These are phyloP conservation scores for Dactylella cylindrospora DNA, from an alignment of 2,329 filamentous ascomycete species.

Conservation along the genomic window DNA sequence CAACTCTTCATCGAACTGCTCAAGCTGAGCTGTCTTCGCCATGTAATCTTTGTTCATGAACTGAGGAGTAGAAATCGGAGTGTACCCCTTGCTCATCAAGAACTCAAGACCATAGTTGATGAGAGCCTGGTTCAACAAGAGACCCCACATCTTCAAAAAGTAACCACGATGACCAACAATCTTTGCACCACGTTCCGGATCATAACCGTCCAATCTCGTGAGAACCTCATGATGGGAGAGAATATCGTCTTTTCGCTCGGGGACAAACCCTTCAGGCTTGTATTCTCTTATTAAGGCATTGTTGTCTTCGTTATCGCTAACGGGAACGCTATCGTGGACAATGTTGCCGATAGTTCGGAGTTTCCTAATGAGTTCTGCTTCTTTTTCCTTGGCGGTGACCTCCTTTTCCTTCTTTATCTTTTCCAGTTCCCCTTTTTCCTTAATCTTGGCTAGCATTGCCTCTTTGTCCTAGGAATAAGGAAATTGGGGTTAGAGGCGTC, in stretches of 20 bases:
- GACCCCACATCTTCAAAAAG: slow-evolving; percentile 84
- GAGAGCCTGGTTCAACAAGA: slow-evolving; percentile 87
- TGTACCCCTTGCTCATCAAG: slow-evolving; percentile 74
- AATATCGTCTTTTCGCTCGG: slow-evolving; percentile 71
- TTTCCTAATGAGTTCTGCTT: slow-evolving; percentile 71
- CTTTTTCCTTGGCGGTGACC: slow-evolving; percentile 73
- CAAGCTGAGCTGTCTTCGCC: slow-evolving; percentile 96
- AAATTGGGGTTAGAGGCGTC: slow-evolving; percentile 31
- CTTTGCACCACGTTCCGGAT: slow-evolving; percentile 89
- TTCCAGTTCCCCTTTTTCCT: slow-evolving; percentile 76
- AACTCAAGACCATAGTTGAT: slow-evolving; percentile 95
- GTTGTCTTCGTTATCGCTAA: slow-evolving; percentile 84
- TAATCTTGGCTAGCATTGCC: slow-evolving; percentile 77
- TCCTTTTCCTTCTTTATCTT: slow-evolving; percentile 79
- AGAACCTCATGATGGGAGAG: slow-evolving; percentile 96
- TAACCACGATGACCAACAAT: slow-evolving; percentile 93
- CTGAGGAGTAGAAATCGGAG: slow-evolving; percentile 79
- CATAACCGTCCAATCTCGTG: slow-evolving; percentile 82
- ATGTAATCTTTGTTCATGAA: slow-evolving; percentile 96
- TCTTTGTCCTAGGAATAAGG: slow-evolving; percentile 58
- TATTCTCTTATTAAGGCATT: slow-evolving; percentile 76
- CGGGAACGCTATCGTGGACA: slow-evolving; percentile 82
- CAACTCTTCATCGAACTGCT: slow-evolving; percentile 95
- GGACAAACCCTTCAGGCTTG: slow-evolving; percentile 72
- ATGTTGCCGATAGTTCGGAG: slow-evolving; percentile 84